Conservation (phyloP, 768 basidiomycete genomes). For the Pulveroboletus ravenelii region DNA sequence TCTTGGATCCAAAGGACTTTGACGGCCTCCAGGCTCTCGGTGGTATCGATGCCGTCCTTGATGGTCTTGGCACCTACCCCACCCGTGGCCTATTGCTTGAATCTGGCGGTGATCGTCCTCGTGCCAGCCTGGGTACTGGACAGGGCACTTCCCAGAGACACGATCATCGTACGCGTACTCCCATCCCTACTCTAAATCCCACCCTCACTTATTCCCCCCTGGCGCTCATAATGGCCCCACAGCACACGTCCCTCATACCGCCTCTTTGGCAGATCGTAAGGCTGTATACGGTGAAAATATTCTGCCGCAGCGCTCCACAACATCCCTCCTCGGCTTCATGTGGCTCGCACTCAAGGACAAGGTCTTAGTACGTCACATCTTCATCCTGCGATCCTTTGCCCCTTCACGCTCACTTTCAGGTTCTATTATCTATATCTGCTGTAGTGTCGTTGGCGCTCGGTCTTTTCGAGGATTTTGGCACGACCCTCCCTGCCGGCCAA, state of each 20-base stretch:
- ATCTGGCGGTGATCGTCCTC: slow-evolving; percentile 1
- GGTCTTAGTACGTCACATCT: slow-evolving; percentile 58
- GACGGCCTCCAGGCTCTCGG: slow-evolving; percentile 63
- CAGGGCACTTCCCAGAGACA: slow-evolving; percentile 32
- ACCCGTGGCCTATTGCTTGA: slow-evolving; percentile 38
- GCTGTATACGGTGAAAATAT: slow-evolving; percentile 73
- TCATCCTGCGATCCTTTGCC: neutral
- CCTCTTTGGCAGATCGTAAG: slow-evolving; percentile 55
- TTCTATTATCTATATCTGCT: slow-evolving; percentile 88
- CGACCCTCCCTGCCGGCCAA: slow-evolving; percentile 48
- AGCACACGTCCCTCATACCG: slow-evolving; percentile 21
- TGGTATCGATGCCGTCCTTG: slow-evolving; percentile 61
- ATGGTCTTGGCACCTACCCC: slow-evolving; percentile 67
- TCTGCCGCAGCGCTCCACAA: slow-evolving; percentile 64
- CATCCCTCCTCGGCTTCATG: slow-evolving; percentile 72
- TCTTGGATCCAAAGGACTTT: slow-evolving; percentile 87
- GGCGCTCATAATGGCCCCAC: neutral
- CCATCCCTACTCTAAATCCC: neutral
- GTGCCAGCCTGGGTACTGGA: slow-evolving; percentile 25
- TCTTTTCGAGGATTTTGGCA: slow-evolving; percentile 89
- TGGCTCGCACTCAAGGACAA: slow-evolving; percentile 87
- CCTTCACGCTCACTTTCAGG: slow-evolving; percentile 37
- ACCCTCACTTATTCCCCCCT: slow-evolving; percentile 9
- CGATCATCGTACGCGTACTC: slow-evolving; percentile 13
- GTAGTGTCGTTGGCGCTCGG: slow-evolving; percentile 91